These are phyloP conservation scores for Cephaloascus albidus DNA, from an alignment of 805 yeast genomes.

Conservation along the genomic window DNA sequence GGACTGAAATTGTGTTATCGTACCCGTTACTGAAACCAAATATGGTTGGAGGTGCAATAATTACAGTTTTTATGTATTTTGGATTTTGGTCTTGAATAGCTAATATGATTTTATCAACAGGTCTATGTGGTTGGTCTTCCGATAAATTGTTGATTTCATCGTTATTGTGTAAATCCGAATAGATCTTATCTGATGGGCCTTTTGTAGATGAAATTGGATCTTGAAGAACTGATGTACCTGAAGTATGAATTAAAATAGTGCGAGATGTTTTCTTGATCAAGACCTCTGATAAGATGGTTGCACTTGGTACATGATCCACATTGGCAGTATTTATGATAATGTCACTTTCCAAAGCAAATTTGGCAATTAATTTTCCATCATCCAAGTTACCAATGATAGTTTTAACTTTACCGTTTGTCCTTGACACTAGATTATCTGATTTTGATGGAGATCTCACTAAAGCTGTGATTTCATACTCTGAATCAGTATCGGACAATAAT, in stretches of 20 bases:
- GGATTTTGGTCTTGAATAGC: conserved; percentile 19
- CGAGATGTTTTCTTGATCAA: conserved; percentile 9
- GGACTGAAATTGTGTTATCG: conserved; percentile 16
- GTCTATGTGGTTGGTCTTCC: conserved; percentile 18
- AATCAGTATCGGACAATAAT: conserved; percentile 7
- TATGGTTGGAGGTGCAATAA: conserved; percentile 23
- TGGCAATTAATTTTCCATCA: conserved; percentile 6
- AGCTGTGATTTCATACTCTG: conserved; percentile 10
- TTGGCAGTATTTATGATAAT: conserved; percentile 21
- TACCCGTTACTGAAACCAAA: conserved; percentile 22
- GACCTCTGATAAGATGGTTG: conserved; percentile 11
- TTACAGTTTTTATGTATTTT: conserved; percentile 13
- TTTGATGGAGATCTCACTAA: conserved; percentile 13
- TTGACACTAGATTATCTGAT: conserved; percentile 5
- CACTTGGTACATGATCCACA: conserved; percentile 16
- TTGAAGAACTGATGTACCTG: conserved; percentile 21
- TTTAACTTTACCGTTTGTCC: conserved; percentile 8
- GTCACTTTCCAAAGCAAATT: conserved; percentile 13
- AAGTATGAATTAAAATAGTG: conserved; percentile 21
- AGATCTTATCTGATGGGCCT: conserved; percentile 9
- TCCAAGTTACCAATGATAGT: conserved; percentile 15
- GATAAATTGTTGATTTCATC: conserved; percentile 16
- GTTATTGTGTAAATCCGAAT: conserved; percentile 13
- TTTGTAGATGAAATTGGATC: conserved; percentile 7
- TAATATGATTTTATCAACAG: conserved; percentile 18